Conservation (phyloP, 495 filamentous ascomycete species). For the Melanomma pulvis-pyrius region DNA sequence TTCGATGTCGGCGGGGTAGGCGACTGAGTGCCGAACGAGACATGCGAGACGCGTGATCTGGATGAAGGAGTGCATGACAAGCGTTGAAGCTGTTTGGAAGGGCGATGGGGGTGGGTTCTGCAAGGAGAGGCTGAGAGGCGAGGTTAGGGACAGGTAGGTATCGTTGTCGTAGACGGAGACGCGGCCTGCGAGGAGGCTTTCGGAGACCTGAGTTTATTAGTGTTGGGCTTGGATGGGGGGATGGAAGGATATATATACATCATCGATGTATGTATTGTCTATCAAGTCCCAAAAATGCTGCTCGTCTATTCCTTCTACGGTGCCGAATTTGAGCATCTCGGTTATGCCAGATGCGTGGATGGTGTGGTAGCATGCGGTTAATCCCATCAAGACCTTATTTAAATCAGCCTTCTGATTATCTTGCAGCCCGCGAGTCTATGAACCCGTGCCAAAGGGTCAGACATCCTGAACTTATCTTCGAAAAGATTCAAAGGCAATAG, state of each 20-base stretch:
- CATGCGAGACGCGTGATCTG: constrained; percentile 12
- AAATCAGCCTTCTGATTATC: neutral
- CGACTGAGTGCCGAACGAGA: neutral
- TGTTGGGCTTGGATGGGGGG: neutral
- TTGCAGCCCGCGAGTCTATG: too few species aligned
- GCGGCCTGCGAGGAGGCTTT: constrained; percentile 1
- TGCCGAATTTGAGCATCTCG: constrained; percentile 5
- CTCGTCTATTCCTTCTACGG: neutral
- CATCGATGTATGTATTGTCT: constrained; percentile 11
- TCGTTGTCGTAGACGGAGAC: constrained; percentile 11
- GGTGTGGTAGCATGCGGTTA: neutral
- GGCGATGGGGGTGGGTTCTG: neutral
- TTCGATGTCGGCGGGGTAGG: neutral
- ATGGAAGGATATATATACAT: constrained; percentile 6
- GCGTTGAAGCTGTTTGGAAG: neutral
- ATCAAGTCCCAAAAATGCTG: constrained; percentile 10
- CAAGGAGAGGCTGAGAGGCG: neutral
- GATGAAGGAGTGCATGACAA: constrained; percentile 14
- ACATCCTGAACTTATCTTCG: too few species aligned
- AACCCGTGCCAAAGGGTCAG: too few species aligned
- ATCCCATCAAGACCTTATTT: neutral
- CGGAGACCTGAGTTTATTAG: constrained; percentile 3
- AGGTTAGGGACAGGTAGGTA: neutral
- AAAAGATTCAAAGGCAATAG: too few species aligned
- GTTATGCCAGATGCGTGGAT: neutral